Conservation (phyloP, 1,139 yeast genomes). For the Suhomyces taliae region DNA sequence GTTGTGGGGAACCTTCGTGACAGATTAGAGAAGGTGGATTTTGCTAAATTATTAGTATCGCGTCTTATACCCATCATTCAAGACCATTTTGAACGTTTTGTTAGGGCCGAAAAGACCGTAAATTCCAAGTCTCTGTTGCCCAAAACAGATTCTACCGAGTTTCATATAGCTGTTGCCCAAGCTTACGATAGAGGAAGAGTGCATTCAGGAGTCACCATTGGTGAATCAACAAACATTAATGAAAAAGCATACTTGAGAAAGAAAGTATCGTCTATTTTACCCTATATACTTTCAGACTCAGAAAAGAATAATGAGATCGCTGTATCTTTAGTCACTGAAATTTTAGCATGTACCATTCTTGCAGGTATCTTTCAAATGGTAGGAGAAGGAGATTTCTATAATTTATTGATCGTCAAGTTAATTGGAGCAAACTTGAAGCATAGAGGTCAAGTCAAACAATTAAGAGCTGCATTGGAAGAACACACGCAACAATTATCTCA, state of each 20-base stretch:
- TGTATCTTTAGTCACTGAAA: constrained; percentile 55
- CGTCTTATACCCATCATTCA: constrained; percentile 65
- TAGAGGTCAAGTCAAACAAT: constrained; percentile 69
- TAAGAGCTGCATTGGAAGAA: constrained; percentile 68
- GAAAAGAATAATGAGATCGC: constrained; percentile 57
- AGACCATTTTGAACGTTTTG: constrained; percentile 59
- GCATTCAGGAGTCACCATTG: constrained; percentile 59
- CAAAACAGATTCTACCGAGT: constrained; percentile 23
- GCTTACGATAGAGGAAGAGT: constrained; percentile 58
- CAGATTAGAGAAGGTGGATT: constrained; percentile 48
- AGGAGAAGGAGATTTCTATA: constrained; percentile 78
- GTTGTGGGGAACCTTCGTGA: constrained; percentile 42
- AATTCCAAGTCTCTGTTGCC: constrained; percentile 15
- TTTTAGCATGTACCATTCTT: constrained; percentile 51
- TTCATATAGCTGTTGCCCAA: constrained; percentile 56
- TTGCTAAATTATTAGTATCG: constrained; percentile 57
- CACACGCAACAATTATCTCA: constrained; percentile 42
- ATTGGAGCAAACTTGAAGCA: constrained; percentile 72
- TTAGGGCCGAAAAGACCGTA: constrained; percentile 52
- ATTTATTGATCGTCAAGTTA: constrained; percentile 57
- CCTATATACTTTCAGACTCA: constrained; percentile 45
- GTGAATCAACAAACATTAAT: constrained; percentile 42
- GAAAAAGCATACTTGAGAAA: constrained; percentile 55
- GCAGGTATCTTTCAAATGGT: constrained; percentile 55
- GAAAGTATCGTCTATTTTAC: constrained; percentile 46